Percentiles rank a stretch among this genome's conserved stretches.
phyloP scores from a whole-genome alignment of 1,284 basidiomycete genomes.

The Dichomitus squalens region DNA sequence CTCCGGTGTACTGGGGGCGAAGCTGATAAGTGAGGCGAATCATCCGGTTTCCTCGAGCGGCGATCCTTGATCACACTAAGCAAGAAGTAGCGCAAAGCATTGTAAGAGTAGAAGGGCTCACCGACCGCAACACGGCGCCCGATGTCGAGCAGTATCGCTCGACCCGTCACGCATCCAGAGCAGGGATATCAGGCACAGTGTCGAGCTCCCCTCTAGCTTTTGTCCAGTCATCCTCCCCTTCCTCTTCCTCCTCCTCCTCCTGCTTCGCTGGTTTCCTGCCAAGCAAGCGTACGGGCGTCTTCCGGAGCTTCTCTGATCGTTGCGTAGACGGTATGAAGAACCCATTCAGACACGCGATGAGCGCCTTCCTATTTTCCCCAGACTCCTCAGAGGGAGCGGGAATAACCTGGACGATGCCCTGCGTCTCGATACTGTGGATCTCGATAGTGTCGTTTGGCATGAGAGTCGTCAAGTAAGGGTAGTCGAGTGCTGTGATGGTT shows the following conservation, averaged over 20 bases:
- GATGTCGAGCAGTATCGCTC: not conserved
- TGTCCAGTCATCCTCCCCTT: too few relatives aligned
- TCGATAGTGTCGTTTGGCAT: constrained; percentile 79
- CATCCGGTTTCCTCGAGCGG: not conserved
- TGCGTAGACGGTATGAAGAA: constrained; percentile 67
- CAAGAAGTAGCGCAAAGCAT: not conserved
- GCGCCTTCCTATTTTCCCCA: constrained; percentile 26
- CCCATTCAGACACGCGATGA: constrained; percentile 52
- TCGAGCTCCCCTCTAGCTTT: not conserved
- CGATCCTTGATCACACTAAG: not conserved
- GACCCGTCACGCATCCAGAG: not conserved
- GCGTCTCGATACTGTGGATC: constrained; percentile 79
- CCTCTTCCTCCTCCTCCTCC: not conserved
- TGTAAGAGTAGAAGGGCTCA: not conserved
- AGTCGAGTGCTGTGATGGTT: constrained; percentile 66
- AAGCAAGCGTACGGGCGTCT: constrained; percentile 24
- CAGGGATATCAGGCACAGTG: not conserved
- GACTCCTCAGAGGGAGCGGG: constrained; percentile 45
- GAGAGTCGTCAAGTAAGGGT: constrained; percentile 78
- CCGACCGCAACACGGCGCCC: not conserved
- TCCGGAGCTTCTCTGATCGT: constrained; percentile 54
- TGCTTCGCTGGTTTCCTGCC: constrained; percentile 1
- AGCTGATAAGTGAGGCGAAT: not conserved
- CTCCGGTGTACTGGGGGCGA: not conserved
- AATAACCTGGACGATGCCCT: constrained; percentile 74